A percentile compares a stretch with the other conserved stretches of the same genome.
These are phyloP conservation scores for Penicillium coprophilum DNA, from an alignment of 495 filamentous ascomycete species.

Conservation along the genomic window DNA sequence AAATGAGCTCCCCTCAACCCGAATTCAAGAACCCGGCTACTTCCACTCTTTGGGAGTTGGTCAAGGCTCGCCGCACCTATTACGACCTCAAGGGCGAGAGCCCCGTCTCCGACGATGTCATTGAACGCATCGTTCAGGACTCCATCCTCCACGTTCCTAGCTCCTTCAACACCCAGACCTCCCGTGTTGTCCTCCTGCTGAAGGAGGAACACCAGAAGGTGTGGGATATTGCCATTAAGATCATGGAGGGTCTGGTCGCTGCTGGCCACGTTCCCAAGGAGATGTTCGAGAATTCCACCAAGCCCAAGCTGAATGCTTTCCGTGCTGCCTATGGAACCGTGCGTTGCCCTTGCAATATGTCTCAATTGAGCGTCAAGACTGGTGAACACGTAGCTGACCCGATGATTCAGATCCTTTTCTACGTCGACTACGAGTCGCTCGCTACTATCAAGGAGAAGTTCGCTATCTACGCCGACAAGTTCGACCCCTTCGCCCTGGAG, in stretches of 20 bases:
- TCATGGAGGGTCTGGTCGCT: constrained; percentile 44
- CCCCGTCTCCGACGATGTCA: constrained; percentile 42
- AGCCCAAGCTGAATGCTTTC: constrained; percentile 45
- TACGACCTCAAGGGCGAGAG: constrained; percentile 48
- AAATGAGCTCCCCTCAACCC: constrained; percentile 33
- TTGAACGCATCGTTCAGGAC: constrained; percentile 41
- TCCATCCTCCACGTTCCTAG: constrained; percentile 49
- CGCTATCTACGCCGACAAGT: constrained; percentile 48
- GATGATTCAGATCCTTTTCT: constrained; percentile 46
- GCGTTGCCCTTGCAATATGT: constrained; percentile 11
- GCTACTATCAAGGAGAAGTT: constrained; percentile 44
- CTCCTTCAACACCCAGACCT: constrained; percentile 56
- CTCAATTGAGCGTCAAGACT: not conserved
- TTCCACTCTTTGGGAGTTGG: constrained; percentile 39
- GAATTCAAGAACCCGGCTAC: constrained; percentile 45
- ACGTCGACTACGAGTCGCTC: constrained; percentile 45
- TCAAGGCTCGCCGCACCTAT: constrained; percentile 47
- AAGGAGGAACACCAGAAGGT: constrained; percentile 54
- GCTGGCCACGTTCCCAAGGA: constrained; percentile 38
- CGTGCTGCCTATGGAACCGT: constrained; percentile 52
- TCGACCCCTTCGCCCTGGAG: constrained; percentile 50
- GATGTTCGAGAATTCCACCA: constrained; percentile 42
- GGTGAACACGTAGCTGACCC: not conserved
- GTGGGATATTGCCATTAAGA: constrained; percentile 49
- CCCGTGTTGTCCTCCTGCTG: constrained; percentile 47